phyloP scores from a whole-genome alignment of 441 rosid genomes.

The Capsella rubella region DNA sequence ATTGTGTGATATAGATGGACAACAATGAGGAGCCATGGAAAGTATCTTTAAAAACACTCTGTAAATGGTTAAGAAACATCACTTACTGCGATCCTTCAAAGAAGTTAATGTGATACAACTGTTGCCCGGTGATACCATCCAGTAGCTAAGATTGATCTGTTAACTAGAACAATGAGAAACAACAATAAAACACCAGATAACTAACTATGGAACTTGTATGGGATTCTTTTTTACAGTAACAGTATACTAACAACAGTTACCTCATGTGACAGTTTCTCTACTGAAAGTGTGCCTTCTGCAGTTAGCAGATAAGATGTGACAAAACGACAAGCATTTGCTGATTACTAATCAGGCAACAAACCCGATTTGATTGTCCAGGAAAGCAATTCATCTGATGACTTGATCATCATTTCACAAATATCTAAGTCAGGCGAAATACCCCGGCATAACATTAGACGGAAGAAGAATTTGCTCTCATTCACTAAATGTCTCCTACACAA shows the following conservation, averaged over 20 bases:
- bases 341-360: constrained; percentile 43
- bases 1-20: too few species aligned
- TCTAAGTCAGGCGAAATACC: constrained; percentile 65
- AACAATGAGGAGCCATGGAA: not conserved
- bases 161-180: not conserved
- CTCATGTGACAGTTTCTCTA: constrained; percentile 25
- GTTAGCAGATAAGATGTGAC: constrained; percentile 23
- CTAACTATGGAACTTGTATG: not conserved
- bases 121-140: constrained; percentile 18
- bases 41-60: not conserved
- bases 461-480: constrained; percentile 57
- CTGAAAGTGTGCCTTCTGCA: constrained; percentile 29
- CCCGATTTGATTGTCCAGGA: constrained; percentile 63
- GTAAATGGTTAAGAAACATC: constrained; percentile 13
- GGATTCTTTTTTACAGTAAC: not conserved
- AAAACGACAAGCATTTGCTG: constrained; percentile 21
- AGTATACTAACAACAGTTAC: constrained; percentile 10
- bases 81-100: constrained; percentile 4
- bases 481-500: constrained; percentile 60
- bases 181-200: not conserved
- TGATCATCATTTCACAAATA: constrained; percentile 60
- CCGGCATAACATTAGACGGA: constrained; percentile 59
- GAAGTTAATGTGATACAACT: not conserved
- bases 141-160: constrained; percentile 13
- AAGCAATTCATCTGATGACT: constrained; percentile 53